Conservation (phyloP, 2,329 filamentous ascomycete genomes). For the Trichoderma asperellum region DNA sequence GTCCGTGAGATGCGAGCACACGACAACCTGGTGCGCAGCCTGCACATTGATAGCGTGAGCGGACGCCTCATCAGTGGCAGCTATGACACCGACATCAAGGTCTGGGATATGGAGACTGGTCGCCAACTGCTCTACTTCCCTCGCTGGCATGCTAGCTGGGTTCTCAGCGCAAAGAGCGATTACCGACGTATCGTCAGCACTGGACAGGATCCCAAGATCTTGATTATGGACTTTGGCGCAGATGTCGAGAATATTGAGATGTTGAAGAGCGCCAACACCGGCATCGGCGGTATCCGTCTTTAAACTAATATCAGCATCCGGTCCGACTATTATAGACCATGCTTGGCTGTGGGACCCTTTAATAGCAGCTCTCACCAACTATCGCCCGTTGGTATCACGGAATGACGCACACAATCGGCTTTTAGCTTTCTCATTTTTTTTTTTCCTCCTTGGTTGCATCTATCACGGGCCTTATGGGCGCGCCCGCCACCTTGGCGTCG, state of each 20-base stretch:
- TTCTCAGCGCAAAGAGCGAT: slow-evolving; percentile 92
- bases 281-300: slow-evolving; percentile 33
- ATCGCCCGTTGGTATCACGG: slow-evolving; percentile 13
- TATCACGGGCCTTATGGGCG: neutral
- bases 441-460: neutral
- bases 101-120: slow-evolving; percentile 85
- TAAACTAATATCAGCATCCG: slow-evolving; percentile 34
- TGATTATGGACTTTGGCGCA: slow-evolving; percentile 90
- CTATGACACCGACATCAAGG: slow-evolving; percentile 94
- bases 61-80: slow-evolving; percentile 87
- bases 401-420: neutral
- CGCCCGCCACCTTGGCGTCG: neutral
- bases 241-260: slow-evolving; percentile 61
- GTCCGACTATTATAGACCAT: slow-evolving; percentile 26
- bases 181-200: slow-evolving; percentile 94
- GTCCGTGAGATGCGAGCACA: slow-evolving; percentile 82
- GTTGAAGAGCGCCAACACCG: slow-evolving; percentile 52
- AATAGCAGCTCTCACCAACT: slow-evolving; percentile 1
- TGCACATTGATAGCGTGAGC: slow-evolving; percentile 88
- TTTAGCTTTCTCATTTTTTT: slow-evolving; percentile 4
- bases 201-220: slow-evolving; percentile 87
- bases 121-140: slow-evolving; percentile 80
- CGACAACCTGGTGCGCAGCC: slow-evolving; percentile 79
- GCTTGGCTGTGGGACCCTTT: slow-evolving; percentile 22
- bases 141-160: slow-evolving; percentile 97